Evolutionary conservation across 2,329 filamentous ascomycete species (phyloP).

Genomic region (Plenodomus lindquistii): DNA sequence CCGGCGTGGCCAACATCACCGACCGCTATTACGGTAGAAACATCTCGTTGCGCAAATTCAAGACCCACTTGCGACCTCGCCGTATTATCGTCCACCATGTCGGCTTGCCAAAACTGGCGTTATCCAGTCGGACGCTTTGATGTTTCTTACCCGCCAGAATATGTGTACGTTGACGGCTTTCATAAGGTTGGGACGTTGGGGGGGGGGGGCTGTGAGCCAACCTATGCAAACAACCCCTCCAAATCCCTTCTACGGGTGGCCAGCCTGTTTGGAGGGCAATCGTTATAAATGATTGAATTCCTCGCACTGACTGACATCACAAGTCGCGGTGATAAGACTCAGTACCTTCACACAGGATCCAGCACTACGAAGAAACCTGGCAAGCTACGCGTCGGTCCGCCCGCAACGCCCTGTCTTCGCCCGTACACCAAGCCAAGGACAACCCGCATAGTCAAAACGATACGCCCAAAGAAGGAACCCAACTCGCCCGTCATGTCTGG

Average conservation of each 20-base stretch:
- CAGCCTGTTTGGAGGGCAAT: not conserved
- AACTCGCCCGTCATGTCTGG: conserved; percentile 29
- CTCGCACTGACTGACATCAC: conserved; percentile 7
- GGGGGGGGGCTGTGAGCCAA: conserved; percentile 22
- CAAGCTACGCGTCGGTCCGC: conserved; percentile 14
- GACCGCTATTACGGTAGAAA: conserved; percentile 10
- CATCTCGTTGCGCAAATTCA: conserved; percentile 11
- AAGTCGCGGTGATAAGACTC: conserved; percentile 7
- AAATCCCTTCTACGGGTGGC: conserved; percentile 5
- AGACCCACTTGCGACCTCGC: conserved; percentile 11
- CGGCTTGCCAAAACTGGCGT: conserved; percentile 13
- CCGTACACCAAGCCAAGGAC: conserved; percentile 10
- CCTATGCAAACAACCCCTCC: conserved; percentile 3
- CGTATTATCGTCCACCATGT: conserved; percentile 16
- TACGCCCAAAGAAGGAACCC: conserved; percentile 22
- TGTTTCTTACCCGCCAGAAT: conserved; percentile 11
- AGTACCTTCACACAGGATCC: not conserved
- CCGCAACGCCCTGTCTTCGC: conserved; percentile 17
- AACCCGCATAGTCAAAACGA: conserved; percentile 12
- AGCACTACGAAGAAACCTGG: conserved; percentile 4
- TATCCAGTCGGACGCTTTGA: conserved; percentile 16
- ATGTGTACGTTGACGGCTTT: conserved; percentile 14
- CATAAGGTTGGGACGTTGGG: conserved; percentile 13
- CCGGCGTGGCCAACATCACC: conserved; percentile 8
- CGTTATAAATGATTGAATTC: not conserved